Conservation (phyloP, 2,329 filamentous ascomycete genomes). For the Colletotrichum trifolii region DNA sequence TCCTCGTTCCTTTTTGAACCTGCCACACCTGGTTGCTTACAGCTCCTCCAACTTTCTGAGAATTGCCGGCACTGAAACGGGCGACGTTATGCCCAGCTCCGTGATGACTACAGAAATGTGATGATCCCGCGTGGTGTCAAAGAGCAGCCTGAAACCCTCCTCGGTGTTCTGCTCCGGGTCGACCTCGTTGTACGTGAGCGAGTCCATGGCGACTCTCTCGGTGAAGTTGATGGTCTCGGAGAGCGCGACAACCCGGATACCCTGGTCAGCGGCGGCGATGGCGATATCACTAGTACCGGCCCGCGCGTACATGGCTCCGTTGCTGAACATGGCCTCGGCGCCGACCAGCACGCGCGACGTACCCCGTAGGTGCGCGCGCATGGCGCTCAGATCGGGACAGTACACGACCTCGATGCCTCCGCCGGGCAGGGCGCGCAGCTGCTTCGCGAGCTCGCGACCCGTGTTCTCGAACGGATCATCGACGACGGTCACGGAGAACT, state of each 20-base stretch:
- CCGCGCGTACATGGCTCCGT: constrained; percentile 88
- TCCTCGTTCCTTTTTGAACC: neutral
- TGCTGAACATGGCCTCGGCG: constrained; percentile 94
- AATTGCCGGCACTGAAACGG: constrained; percentile 81
- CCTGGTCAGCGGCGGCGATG: constrained; percentile 80
- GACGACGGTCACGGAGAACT: constrained; percentile 86
- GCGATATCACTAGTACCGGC: constrained; percentile 89
- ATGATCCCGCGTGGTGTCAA: constrained; percentile 89
- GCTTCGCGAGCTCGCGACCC: constrained; percentile 72
- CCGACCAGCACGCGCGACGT: constrained; percentile 84
- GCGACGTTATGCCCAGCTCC: constrained; percentile 87
- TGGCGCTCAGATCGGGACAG: constrained; percentile 78
- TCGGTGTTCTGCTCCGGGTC: constrained; percentile 75
- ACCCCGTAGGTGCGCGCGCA: constrained; percentile 76
- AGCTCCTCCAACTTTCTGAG: constrained; percentile 68
- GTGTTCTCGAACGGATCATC: constrained; percentile 72
- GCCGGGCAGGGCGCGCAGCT: constrained; percentile 60
- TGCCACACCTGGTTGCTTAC: constrained; percentile 40
- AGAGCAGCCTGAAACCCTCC: constrained; percentile 75
- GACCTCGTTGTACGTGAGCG: constrained; percentile 94
- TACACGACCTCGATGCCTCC: constrained; percentile 82
- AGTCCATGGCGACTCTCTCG: constrained; percentile 87
- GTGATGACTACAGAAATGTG: constrained; percentile 91
- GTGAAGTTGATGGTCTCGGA: constrained; percentile 96
- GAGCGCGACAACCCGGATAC: constrained; percentile 86